phyloP scores from a whole-genome alignment of 192 early-diverging fungal species.

The Dispira parvispora region DNA sequence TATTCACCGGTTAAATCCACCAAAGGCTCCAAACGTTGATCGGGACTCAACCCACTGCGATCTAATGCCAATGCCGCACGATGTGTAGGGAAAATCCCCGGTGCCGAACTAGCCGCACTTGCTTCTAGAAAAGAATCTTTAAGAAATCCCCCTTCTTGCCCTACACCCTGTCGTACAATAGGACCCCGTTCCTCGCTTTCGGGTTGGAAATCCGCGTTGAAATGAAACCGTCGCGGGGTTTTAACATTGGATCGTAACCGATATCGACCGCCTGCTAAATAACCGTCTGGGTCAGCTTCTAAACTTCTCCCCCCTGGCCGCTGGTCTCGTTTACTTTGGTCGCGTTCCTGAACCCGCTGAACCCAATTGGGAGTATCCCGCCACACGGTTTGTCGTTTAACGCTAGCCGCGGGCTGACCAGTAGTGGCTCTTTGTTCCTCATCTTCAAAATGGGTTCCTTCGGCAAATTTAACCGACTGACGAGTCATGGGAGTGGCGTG shows the following conservation, averaged over 20 bases:
- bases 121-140: not conserved
- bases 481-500: not conserved
- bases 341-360: constrained; percentile 4
- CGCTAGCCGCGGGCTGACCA: not conserved
- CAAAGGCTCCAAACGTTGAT: not conserved
- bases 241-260: not conserved
- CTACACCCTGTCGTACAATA: not conserved
- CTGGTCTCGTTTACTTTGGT: too few species aligned
- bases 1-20: too few species aligned
- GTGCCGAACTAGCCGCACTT: constrained; percentile 4
- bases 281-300: not conserved
- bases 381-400: not conserved
- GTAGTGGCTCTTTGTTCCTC: not conserved
- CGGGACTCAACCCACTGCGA: not conserved
- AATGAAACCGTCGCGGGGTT: not conserved
- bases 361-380: constrained; percentile 7
- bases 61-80: not conserved
- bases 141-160: not conserved
- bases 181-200: not conserved
- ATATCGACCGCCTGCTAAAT: not conserved
- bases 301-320: not conserved
- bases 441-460: constrained; percentile 1
- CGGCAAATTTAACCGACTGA: constrained; percentile 1
- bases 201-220: not conserved
- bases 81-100: not conserved